Base-by-base conservation (phyloP, 192 early-diverging fungal species). In the Chytriomyces confervae region DNA sequence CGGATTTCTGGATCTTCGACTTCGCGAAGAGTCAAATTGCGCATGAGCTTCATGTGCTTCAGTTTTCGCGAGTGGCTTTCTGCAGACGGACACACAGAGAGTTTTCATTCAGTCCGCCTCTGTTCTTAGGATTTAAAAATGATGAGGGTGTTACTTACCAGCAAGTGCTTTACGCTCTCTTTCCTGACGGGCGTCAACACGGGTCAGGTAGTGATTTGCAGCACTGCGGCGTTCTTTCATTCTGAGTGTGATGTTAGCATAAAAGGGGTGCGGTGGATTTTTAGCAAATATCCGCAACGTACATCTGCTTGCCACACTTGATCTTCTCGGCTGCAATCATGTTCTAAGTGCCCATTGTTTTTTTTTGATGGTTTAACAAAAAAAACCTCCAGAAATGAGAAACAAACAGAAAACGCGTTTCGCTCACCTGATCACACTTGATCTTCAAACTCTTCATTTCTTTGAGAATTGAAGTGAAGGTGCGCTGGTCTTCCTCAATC, bases 401-500 rank as follows among this genome's bases (percentile, higher is more conserved):
- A 36, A 36, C 1, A 18, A 6, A 66, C 13, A 66, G 36, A 66
- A 29, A 20, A 20, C 13, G 29, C 11, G 46, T 18, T 72, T 36
- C 8, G 9, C 24, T 16, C 36, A 79, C 77, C 61, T 72, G 77
- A 27, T 72, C 61, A 49, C 77, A 79, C 27, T 79, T 60, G 24
- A 79, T 45, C 66, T 79, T 79, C 10, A 79, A 48, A 43, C 61
- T 69, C 63, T 79, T 79, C 77, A 79, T 79, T 50, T 79, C 77
- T 43, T 79, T 71, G 36, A 79, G 49, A 50, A 79, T 79, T 20
- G 61, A 61, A 63, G 43, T 69, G 43, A 79, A 79, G 2, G 77
- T 79, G 29, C 62, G 72, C 24, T 69, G 77, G 62, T 79, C 77
- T n/a, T 66, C 61, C 63, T 79, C 69, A 49, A 79, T 72, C 11